Evolutionary conservation across 192 early-diverging fungal species (phyloP).

Genomic region (Cladochytrium replicatum): DNA sequence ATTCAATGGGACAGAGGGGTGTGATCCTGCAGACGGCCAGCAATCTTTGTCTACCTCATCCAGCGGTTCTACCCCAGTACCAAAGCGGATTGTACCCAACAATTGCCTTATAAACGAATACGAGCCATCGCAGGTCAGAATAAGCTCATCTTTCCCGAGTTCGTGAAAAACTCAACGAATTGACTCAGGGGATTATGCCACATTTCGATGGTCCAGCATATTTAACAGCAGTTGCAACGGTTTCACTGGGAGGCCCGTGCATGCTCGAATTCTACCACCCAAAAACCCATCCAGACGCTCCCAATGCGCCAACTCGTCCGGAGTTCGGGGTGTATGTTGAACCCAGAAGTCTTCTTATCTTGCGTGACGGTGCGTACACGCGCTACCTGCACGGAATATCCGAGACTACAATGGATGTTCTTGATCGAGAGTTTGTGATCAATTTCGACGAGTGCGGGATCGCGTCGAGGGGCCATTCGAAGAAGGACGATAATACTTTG

Average conservation of each 20-base stretch:
- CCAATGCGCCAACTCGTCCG: no score
- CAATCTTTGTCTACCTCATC: no score
- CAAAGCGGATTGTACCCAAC: conserved; percentile 12
- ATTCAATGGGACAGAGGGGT: background rate
- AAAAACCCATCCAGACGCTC: no score
- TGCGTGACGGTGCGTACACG: conserved; percentile 23
- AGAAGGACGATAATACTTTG: background rate
- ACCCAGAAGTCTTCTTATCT: conserved; percentile 23
- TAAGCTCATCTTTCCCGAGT: background rate
- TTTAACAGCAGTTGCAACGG: conserved; percentile 23
- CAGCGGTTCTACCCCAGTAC: no score
- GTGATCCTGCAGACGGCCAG: background rate
- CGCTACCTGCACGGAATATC: conserved; percentile 24
- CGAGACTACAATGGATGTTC: conserved; percentile 11
- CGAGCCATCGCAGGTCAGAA: background rate
- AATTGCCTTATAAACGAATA: conserved; percentile 33
- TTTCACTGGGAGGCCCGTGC: conserved; percentile 19
- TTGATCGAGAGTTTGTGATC: background rate
- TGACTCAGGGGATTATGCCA: conserved; percentile 31
- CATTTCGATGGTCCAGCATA: conserved; percentile 36
- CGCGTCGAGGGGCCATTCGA: background rate
- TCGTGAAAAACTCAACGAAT: background rate
- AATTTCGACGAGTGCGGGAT: background rate
- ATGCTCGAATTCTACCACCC: conserved; percentile 19
- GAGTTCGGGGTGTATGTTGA: conserved; percentile 16